Percentiles rank a stretch among this genome's conserved stretches.
Evolutionary conservation across 495 filamentous ascomycete genomes (phyloP).

Genomic region (Penicillium maclennaniae): DNA sequence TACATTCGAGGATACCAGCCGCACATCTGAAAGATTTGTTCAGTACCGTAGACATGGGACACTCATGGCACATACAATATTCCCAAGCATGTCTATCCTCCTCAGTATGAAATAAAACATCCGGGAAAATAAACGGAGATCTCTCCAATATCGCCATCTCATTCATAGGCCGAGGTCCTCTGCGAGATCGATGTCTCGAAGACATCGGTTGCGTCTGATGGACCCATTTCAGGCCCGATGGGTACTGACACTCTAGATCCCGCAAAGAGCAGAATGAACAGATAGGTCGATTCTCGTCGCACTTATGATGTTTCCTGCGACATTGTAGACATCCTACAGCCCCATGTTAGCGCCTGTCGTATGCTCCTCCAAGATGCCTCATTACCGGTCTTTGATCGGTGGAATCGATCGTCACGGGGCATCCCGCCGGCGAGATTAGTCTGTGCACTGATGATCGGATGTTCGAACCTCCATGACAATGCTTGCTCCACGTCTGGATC

Average conservation of each 20-base stretch:
- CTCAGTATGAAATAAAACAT: slow-evolving; percentile 11
- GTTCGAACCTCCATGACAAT: background rate
- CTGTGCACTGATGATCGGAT: background rate
- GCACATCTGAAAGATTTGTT: slow-evolving; percentile 13
- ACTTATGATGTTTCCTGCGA: slow-evolving; percentile 25
- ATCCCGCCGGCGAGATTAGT: slow-evolving; percentile 3
- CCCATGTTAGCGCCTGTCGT: slow-evolving; percentile 1
- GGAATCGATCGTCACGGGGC: slow-evolving; percentile 15
- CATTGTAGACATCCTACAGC: slow-evolving; percentile 23
- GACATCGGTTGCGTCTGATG: slow-evolving; percentile 9
- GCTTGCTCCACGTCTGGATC: background rate
- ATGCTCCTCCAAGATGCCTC: background rate
- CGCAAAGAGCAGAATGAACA: slow-evolving; percentile 22
- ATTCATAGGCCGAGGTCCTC: background rate
- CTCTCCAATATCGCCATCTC: background rate
- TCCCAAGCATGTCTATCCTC: slow-evolving; percentile 27
- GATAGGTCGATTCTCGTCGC: slow-evolving; percentile 19
- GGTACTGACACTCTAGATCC: slow-evolving; percentile 17
- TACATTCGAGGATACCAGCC: slow-evolving; percentile 26
- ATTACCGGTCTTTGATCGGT: slow-evolving; percentile 24
- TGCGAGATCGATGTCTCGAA: slow-evolving; percentile 20
- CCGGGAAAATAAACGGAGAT: slow-evolving; percentile 1
- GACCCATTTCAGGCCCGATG: slow-evolving; percentile 24
- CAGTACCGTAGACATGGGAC: background rate
- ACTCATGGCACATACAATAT: slow-evolving; percentile 18